Evolutionary conservation across 1,284 basidiomycete genomes (phyloP), one percentile per base, ranked within the genome.

Genomic region (Moesziomyces aphidis): DNA sequence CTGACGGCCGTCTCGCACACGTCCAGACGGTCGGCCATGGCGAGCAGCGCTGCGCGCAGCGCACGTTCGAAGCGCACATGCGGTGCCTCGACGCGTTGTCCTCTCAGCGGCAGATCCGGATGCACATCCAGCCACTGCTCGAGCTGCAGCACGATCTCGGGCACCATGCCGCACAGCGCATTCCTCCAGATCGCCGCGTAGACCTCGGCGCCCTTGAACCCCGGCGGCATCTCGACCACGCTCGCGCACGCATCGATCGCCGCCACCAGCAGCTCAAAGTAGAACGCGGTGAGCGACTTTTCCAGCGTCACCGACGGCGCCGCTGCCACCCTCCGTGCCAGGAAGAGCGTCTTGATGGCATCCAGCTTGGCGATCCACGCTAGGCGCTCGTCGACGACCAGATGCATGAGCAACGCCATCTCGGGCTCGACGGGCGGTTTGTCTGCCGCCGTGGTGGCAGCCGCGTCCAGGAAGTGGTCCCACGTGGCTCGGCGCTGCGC

Each of bases 111-210:
- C 23, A 70, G 22, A 22, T 64, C 53, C 9, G 61, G 67, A 4
- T 56, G 34, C 1, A 43, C 66, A 45, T 75, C 73, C 9, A 75
- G 59, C 73, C 73, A 75, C 57, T 71, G 73, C 45, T 75, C 73
- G 44, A 75, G 55, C 55, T 75, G 73, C 3, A 70, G 53, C 6
- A 75, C 60, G 11, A 71, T 24, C 44, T 71, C 73, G 9, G 73
- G 73, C 7, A 76, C 43, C 61, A 72, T 55, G 6, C 73, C 73
- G 46, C 73, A 76, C 17, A 76, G 36, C 5, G 61, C 69, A 28
- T 72, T 61, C 17, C 73, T 49, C 73, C 73, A 76, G n/a, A 76
- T 53, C 17, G 61, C 31, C 15, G 65, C 55, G 22, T 71, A 76
- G 13, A 57, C 58, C 44, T 60, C 51, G 8, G 68, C 68, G 6